Evolutionary conservation across 1,139 yeast species (phyloP).

Genomic region (Geotrichum australiense): DNA sequence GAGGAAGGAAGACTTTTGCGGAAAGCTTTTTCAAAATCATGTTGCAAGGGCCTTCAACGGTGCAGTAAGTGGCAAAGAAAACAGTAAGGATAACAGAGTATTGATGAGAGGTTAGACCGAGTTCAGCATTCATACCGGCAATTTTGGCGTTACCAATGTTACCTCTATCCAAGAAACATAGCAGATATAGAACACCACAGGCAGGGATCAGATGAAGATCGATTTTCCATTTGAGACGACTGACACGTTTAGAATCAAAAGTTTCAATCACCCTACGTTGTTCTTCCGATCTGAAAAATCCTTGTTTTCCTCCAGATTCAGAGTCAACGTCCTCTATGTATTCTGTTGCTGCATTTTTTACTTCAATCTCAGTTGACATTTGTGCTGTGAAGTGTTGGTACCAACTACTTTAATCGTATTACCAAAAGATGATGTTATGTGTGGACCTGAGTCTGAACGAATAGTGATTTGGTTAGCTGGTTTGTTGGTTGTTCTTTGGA

Average conservation of each 20-base stretch:
- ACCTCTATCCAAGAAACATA: slow-evolving; percentile 50
- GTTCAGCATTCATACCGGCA: slow-evolving; percentile 48
- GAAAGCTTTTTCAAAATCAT: slow-evolving; percentile 20
- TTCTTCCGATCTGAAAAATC: not conserved
- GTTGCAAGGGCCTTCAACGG: slow-evolving; percentile 20
- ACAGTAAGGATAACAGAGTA: slow-evolving; percentile 17
- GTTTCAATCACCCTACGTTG: slow-evolving; percentile 5
- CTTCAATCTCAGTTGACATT: not conserved
- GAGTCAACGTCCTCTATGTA: slow-evolving; percentile 6
- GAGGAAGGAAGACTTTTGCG: slow-evolving; percentile 10
- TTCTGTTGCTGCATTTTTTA: not conserved
- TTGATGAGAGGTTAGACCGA: slow-evolving; percentile 26
- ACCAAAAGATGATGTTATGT: too few species aligned
- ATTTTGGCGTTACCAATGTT: slow-evolving; percentile 55
- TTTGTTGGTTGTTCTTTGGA: too few species aligned
- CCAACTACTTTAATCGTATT: too few species aligned
- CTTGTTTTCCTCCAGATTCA: not conserved
- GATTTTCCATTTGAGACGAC: slow-evolving; percentile 40
- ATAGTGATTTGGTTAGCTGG: not conserved
- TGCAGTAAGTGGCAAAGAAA: slow-evolving; percentile 26
- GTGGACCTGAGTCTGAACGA: not conserved
- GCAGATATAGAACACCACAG: slow-evolving; percentile 45
- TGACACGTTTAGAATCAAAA: slow-evolving; percentile 6
- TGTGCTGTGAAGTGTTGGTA: not conserved
- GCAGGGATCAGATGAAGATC: slow-evolving; percentile 52